Conservation (phyloP, 1,284 basidiomycete species). For the Heliocybe sulcata region DNA sequence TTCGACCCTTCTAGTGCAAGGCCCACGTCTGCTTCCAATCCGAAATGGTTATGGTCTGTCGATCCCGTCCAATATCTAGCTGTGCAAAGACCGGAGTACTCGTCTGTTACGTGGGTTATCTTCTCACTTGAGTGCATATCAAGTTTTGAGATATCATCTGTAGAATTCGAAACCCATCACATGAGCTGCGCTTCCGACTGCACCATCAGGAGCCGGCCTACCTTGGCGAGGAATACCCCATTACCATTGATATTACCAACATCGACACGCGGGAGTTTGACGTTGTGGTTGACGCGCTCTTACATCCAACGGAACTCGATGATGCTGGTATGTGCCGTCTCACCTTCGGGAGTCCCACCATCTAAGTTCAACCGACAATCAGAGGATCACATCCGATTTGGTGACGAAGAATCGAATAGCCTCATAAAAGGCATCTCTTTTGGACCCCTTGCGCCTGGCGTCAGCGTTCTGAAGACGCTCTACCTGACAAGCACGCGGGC, state of each 20-base stretch:
- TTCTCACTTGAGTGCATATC: background rate
- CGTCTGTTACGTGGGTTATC: conserved; percentile 40
- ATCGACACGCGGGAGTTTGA: conserved; percentile 60
- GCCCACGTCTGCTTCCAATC: conserved; percentile 19
- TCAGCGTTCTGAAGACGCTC: conserved; percentile 49
- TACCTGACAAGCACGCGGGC: conserved; percentile 50
- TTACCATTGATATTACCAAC: conserved; percentile 62
- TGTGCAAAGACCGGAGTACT: conserved; percentile 38
- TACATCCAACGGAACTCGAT: conserved; percentile 76
- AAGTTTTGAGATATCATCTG: background rate
- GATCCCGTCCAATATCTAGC: conserved; percentile 44
- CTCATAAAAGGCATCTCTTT: conserved; percentile 67
- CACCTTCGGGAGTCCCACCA: background rate
- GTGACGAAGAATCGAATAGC: conserved; percentile 54
- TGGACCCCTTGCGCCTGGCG: conserved; percentile 53
- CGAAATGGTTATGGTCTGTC: conserved; percentile 51
- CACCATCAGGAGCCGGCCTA: conserved; percentile 62
- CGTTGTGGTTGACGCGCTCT: conserved; percentile 61
- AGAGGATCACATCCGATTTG: conserved; percentile 62
- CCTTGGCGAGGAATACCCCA: conserved; percentile 70
- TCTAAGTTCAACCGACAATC: conserved; percentile 1
- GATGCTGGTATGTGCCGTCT: conserved; percentile 48
- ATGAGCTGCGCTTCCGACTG: conserved; percentile 48
- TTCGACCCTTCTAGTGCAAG: conserved; percentile 33
- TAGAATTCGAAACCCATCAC: conserved; percentile 61